Evolutionary conservation across 2,329 filamentous ascomycete species (phyloP), one percentile per base, ranked within the genome.

Genomic region (Apiospora kogelbergensis): DNA sequence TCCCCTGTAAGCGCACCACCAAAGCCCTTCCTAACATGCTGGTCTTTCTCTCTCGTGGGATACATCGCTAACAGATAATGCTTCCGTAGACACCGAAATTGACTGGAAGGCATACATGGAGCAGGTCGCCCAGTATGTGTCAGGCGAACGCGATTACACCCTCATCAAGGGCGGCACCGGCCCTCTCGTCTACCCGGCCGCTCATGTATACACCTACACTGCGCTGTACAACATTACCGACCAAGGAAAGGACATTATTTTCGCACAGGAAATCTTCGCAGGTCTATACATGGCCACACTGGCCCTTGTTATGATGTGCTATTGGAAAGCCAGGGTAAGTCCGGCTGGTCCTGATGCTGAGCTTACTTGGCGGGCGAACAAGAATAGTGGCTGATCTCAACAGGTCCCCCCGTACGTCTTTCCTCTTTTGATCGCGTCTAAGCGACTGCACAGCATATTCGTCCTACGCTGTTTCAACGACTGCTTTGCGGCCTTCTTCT

Each of bases 31-130:
- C 11, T 2, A 22, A 37, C n/a, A n/a, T 17, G 33, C 24, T 26
- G 11, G 20, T 2, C 41, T 10, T 30, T 67, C 68, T 24, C 9
- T 10, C 40, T 30, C 66, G 33, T 42, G 64, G 42, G 30, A 17
- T 30, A 3, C 15, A 15, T 40, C 20, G 60, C 68, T 68, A 48
- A 70, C 37, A 24, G 6, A 41, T 48, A 44, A 69, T 71, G 26
- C 67, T 48, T 45, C 13, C 40, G 10, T 63, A 64, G 96, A 99
- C 79, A 99, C 96, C 57, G 96, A 99, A 81, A 99, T 99, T 77
- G 96, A 99, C 82, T 99, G 95, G 95, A 88, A 87, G 70, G 94
- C 96, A 0, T 99, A 99, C 81, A 98, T 99, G 95, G 88, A 98
- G 79, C 96, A 99, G 77, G 86, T 98, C 60, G 82, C 87, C 48